Evolutionary conservation across 495 filamentous ascomycete genomes (phyloP), one percentile per base, ranked within the genome.

Genomic region (Xylaria flabelliformis): DNA sequence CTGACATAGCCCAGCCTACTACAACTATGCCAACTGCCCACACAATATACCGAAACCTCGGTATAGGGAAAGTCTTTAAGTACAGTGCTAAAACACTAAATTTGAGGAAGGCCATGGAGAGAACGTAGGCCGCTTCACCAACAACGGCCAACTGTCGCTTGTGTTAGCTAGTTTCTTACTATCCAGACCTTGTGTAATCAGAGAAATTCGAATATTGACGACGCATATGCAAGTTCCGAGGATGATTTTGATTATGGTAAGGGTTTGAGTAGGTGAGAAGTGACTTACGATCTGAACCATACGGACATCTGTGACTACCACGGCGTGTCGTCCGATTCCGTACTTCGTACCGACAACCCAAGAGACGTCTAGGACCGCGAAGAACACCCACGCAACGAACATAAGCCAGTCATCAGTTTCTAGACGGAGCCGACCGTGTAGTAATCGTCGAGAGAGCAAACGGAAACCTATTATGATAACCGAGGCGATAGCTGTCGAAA

Each of bases 41-140:
- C 6, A 72, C 19, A 15, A 12, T 44, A 36, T 72, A 72, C 24
- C 46, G 66, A 39, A 73, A 71, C 19, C 21, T 66, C 24, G 29
- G 58, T 3, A n/a, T 29, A 8, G 55, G 36, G 41, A 73, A 75
- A 2, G 62, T 68, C 46, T 19, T 63, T 3, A 42, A 21, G 32
- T 75, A 75, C 12, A 75, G 39, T 7, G 51, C 46, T 12, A 75
- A 29, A 32, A 75, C 51, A 15, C 74, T 70, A 26, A 75, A 56
- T 32, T 74, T 74, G 7, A 74, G 61, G 24, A 70, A 74, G 8
- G 69, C 64, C 10, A 74, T 65, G 32, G 73, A 19, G 10, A 74
- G 32, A 24, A 48, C 17, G 17, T 73, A 75, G 21, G 44, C n/a
- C 8, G 13, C 61, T 55, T 73, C 74, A 21, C 56, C 55, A 32